Base-by-base conservation (phyloP, 2,329 filamentous ascomycete genomes). In the Akanthomyces uredinophilus region DNA sequence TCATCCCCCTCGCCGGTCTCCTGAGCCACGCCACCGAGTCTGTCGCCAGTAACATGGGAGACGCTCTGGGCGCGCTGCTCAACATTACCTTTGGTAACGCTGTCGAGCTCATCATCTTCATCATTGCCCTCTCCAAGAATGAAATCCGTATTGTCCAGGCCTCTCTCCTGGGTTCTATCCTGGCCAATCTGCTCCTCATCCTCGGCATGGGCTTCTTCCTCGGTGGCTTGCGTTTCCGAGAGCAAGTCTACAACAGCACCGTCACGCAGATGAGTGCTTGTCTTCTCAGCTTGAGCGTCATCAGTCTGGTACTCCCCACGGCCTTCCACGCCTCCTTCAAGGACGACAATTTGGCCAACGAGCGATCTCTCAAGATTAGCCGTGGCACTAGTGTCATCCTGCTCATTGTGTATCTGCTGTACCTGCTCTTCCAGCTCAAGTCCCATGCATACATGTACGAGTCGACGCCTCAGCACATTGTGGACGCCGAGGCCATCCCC, bases 221-320 rank as follows among this genome's bases (percentile, higher is more conserved):
- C 27, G 93, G 93, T 70, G 93, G 92, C 65, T 78, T 96, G 60
- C 87, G 92, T 65, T 96, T 87, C 74, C 88, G 90, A 72, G 93
- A 97, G 78, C 93, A 96, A 79, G 88, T 97, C 65, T 97, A 96
- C 78, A 97, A 96, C 77, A 95, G 87, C 76, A 96, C 91, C 24
- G 91, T 96, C 63, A 96, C 92, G 1, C 92, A 97, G 73, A 96
- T 96, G 91, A 96, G 92, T 72, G 93, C 93, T 57, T 96, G 92
- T 77, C 81, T 97, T 68, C 84, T 97, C 68, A 96, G 91, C 79
- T 76, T 96, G 74, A 93, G 90, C 71, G 93, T 96, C 64, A 93
- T 91, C 76, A 96, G 92, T 78, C 80, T 96, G 24, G 83, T 96
- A 29, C 77, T 97, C 14, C 92, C 93, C 1, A 96, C 93, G 39